Evolutionary conservation across 179 eudicot species (phyloP).

Genomic region (Spinacia oleracea): DNA sequence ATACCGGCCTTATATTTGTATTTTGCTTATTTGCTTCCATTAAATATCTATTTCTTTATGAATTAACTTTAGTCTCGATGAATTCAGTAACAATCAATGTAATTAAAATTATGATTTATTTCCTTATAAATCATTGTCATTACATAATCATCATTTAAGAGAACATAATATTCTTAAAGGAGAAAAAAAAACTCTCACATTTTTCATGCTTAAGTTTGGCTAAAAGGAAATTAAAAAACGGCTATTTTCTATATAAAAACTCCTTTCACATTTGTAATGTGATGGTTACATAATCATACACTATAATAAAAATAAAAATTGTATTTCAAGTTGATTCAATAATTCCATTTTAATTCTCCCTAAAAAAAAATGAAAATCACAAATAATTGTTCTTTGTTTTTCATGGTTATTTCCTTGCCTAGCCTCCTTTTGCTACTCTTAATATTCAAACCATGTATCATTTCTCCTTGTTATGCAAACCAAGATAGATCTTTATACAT

Average conservation of each 20-base stretch:
- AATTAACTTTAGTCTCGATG: background rate
- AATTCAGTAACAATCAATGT: background rate
- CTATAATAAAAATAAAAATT: too few species aligned
- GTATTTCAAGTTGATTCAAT: background rate
- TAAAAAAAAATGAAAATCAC: conserved; percentile 18
- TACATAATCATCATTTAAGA: background rate
- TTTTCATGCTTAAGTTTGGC: conserved; percentile 19
- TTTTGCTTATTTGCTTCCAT: too few species aligned
- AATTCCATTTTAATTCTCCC: background rate
- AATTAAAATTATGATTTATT: background rate
- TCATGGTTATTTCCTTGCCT: conserved; percentile 16
- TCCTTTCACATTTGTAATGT: conserved; percentile 26
- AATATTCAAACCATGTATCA: conserved; percentile 27
- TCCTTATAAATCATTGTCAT: background rate
- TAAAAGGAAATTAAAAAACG: conserved; percentile 11
- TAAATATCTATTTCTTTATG: too few species aligned
- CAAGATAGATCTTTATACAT: conserved; percentile 54
- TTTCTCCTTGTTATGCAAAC: conserved; percentile 34
- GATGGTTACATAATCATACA: conserved; percentile 17
- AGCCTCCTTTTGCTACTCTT: conserved; percentile 23
- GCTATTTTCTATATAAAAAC: conserved; percentile 1
- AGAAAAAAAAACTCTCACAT: conserved; percentile 9
- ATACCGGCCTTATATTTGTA: background rate
- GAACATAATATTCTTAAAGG: too few species aligned
- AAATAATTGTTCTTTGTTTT: background rate